phyloP scores from a whole-genome alignment of 495 filamentous ascomycete genomes.

The Hypoxylon subgilvum region DNA sequence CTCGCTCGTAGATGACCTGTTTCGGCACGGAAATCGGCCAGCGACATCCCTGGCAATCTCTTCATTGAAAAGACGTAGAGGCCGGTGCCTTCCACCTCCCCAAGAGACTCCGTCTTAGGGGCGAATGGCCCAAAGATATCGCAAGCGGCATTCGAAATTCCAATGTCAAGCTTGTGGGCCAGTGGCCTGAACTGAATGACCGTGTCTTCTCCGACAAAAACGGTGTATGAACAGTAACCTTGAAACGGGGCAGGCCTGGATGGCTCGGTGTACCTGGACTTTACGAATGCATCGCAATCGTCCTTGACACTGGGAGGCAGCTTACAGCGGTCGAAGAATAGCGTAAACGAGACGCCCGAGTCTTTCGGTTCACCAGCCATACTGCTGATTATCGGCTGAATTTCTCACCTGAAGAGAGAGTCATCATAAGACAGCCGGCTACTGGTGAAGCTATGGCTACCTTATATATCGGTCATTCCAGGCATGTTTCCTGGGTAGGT shows the following conservation, averaged over 20 bases:
- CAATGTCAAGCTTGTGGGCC: conserved; percentile 49
- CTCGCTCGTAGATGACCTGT: conserved; percentile 1
- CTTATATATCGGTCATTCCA: conserved; percentile 13
- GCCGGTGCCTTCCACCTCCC: conserved; percentile 29
- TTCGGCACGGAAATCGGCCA: conserved; percentile 39
- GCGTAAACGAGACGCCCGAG: conserved; percentile 27
- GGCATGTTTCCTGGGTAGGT: conserved; percentile 2
- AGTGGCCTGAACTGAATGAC: conserved; percentile 60
- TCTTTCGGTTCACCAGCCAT: conserved; percentile 33
- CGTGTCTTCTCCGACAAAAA: conserved; percentile 44
- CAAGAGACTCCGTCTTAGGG: conserved; percentile 43
- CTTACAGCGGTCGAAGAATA: conserved; percentile 39
- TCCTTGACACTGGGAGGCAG: conserved; percentile 27
- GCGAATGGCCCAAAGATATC: conserved; percentile 47
- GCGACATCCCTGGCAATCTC: conserved; percentile 49
- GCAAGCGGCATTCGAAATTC: conserved; percentile 47
- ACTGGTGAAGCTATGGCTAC: neutral
- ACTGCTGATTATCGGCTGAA: conserved; percentile 2
- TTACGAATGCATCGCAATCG: conserved; percentile 36
- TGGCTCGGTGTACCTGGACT: conserved; percentile 20
- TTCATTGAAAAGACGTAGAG: conserved; percentile 52
- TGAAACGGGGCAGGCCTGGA: conserved; percentile 46
- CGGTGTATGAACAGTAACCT: conserved; percentile 61
- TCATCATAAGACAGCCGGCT: conserved; percentile 8
- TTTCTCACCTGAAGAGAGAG: neutral